phyloP scores from a whole-genome alignment of 2,329 filamentous ascomycete genomes.

The Colletotrichum karsti region DNA sequence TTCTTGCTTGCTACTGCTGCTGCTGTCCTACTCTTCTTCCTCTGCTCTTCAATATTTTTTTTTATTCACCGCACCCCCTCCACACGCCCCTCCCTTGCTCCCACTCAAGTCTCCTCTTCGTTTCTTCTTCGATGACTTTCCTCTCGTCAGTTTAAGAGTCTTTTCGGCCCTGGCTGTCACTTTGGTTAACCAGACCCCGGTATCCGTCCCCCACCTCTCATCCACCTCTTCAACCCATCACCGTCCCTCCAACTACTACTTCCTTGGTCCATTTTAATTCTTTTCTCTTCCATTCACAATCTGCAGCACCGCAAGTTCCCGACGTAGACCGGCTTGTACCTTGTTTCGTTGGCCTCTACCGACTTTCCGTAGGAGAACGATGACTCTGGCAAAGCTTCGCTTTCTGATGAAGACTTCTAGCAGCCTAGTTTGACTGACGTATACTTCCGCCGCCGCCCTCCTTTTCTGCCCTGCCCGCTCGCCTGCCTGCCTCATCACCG shows the following conservation, averaged over 20 bases:
- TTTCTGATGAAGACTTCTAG: conserved; percentile 44
- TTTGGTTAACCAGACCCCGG: conserved; percentile 32
- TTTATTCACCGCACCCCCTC: conserved; percentile 20
- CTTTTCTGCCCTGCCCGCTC: conserved; percentile 35
- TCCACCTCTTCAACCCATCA: conserved; percentile 31
- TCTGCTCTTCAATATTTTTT: conserved; percentile 14
- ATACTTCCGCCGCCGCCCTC: conserved; percentile 41
- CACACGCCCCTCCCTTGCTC: conserved; percentile 21
- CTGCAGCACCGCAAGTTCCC: conserved; percentile 44
- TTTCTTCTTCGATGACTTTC: conserved; percentile 29
- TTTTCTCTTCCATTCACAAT: conserved; percentile 32
- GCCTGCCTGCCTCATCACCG: conserved; percentile 17
- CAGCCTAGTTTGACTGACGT: conserved; percentile 49
- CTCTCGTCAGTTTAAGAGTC: conserved; percentile 28
- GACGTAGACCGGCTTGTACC: conserved; percentile 45
- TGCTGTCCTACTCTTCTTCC: conserved; percentile 3
- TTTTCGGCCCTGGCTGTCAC: conserved; percentile 28
- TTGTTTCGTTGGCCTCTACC: conserved; percentile 35
- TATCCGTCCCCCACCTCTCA: conserved; percentile 29
- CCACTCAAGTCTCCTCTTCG: conserved; percentile 15
- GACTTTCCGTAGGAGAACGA: conserved; percentile 43
- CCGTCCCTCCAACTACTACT: conserved; percentile 29
- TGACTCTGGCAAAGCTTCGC: conserved; percentile 47
- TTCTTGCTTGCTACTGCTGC: conserved; percentile 6
- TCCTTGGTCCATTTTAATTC: conserved; percentile 32